Conservation (phyloP, 768 basidiomycete genomes). For the Auriscalpium vulgare region DNA sequence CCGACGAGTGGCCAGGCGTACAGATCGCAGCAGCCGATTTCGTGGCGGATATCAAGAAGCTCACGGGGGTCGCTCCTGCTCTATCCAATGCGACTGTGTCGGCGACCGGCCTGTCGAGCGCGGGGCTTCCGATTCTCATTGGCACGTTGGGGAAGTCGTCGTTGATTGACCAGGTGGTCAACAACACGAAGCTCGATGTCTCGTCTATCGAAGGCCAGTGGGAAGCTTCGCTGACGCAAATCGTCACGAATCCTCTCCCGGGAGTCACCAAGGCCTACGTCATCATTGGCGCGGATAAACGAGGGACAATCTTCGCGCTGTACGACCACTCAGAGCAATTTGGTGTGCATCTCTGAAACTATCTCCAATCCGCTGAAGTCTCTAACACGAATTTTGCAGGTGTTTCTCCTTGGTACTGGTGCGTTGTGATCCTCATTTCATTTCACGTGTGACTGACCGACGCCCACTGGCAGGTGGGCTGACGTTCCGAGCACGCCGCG, state of each 20-base stretch:
- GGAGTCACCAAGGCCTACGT: conserved; percentile 56
- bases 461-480: conserved; percentile 48
- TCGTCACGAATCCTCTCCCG: conserved; percentile 47
- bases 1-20: conserved; percentile 58
- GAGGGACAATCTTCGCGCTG: conserved; percentile 58
- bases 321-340: conserved; percentile 68
- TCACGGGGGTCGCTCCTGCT: conserved; percentile 44
- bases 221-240: conserved; percentile 51
- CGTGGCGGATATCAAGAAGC: conserved; percentile 49
- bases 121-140: conserved; percentile 44
- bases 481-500: conserved; percentile 58
- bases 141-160: conserved; percentile 56
- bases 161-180: conserved; percentile 44
- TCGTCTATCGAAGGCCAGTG: conserved; percentile 54
- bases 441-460: conserved; percentile 1
- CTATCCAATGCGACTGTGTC: conserved; percentile 38
- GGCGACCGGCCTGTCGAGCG: conserved; percentile 14
- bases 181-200: conserved; percentile 44
- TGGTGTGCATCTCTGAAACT: conserved; percentile 24
- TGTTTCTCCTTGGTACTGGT: conserved; percentile 67
- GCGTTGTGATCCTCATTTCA: conserved; percentile 9
- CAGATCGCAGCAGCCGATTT: conserved; percentile 55
- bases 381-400: conserved; percentile 25
- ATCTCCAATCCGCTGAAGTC: background rate
- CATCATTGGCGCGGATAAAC: conserved; percentile 60